Evolutionary conservation across 1,139 yeast genomes (phyloP).

Genomic region (Geotrichum macrosporum): DNA sequence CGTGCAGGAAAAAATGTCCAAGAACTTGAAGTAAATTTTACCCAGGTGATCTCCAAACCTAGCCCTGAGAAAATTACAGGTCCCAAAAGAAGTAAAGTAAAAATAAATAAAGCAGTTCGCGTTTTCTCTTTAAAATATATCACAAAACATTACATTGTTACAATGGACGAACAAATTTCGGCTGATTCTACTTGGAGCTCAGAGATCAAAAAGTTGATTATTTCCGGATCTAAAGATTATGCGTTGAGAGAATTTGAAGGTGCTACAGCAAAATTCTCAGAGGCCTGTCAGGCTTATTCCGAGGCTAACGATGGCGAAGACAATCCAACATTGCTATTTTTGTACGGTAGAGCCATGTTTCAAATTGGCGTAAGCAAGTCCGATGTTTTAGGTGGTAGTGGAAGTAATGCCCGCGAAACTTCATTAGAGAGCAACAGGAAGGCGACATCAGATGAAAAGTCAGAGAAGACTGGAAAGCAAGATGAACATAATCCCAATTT

Average conservation of each 20-base stretch:
- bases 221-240: conserved; percentile 58
- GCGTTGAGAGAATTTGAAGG: conserved; percentile 60
- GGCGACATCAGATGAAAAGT: conserved; percentile 33
- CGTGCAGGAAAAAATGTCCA: no score
- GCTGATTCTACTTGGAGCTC: conserved; percentile 1
- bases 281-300: conserved; percentile 61
- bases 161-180: conserved; percentile 4
- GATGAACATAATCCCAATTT: conserved; percentile 15
- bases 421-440: conserved; percentile 43
- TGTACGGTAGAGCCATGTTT: conserved; percentile 79
- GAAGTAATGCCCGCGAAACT: conserved; percentile 6
- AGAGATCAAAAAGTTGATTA: conserved; percentile 46
- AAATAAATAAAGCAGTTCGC: background rate
- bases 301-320: conserved; percentile 52
- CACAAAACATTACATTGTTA: background rate
- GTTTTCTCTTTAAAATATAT: background rate
- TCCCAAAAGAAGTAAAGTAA: background rate
- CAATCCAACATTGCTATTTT: conserved; percentile 65
- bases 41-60: conserved; percentile 4
- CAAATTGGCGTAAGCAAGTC: conserved; percentile 70
- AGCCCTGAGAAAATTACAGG: conserved; percentile 2
- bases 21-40: background rate
- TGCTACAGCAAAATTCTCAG: conserved; percentile 69
- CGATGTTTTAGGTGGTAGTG: conserved; percentile 63
- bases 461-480: background rate